Percentiles rank a stretch among this genome's conserved stretches.
These are phyloP conservation scores for Cryptosporidium baileyi DNA, from an alignment of 169 alveolate genomes.

Conservation along the genomic window DNA sequence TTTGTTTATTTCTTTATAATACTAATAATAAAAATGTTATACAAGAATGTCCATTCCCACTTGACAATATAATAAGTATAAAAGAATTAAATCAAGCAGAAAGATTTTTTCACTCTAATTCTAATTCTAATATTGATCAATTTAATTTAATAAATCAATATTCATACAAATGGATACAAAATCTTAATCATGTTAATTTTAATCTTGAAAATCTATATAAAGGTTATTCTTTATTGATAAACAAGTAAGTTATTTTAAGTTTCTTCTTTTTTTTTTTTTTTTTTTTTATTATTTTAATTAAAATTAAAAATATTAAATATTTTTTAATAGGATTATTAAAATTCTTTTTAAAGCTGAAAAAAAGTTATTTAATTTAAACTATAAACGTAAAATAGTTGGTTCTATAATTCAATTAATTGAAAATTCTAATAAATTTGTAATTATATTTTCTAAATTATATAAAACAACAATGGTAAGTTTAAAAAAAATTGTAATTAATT, in stretches of 20 bases:
- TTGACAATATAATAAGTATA: not conserved
- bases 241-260: not conserved
- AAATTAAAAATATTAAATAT: too few relatives aligned
- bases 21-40: not conserved
- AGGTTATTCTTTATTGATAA: not conserved
- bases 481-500: not conserved
- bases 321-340: conserved; percentile 1
- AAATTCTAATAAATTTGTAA: conserved; percentile 31
- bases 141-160: conserved; percentile 15
- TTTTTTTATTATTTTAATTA: not conserved
- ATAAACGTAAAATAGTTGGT: conserved; percentile 27
- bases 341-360: not conserved
- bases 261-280: not conserved
- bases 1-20: not conserved
- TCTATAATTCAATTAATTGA: conserved; percentile 9
- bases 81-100: not conserved
- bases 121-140: conserved; percentile 2
- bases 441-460: not conserved
- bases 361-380: not conserved
- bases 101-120: not conserved
- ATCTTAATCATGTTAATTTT: not conserved
- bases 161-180: not conserved
- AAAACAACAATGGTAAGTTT: conserved; percentile 4
- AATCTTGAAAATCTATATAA: not conserved
- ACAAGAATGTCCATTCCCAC: not conserved